Evolutionary conservation across 2,329 filamentous ascomycete species (phyloP).

Genomic region (Paracorniculantispora psalliotae): DNA sequence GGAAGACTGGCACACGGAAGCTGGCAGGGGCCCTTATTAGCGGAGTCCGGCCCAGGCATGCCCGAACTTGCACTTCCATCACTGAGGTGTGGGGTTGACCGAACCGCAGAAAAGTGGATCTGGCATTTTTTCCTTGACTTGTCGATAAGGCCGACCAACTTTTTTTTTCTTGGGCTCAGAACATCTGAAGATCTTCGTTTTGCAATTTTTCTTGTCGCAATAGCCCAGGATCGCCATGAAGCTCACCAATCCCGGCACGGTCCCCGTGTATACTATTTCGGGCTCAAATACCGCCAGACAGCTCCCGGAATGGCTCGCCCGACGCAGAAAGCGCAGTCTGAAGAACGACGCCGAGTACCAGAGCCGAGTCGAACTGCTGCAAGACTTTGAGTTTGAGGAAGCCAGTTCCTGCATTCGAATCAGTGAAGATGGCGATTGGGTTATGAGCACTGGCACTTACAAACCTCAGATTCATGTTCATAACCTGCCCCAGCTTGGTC

Average conservation of each 20-base stretch:
- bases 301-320: slow-evolving; percentile 91
- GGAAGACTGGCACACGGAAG: background rate
- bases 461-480: slow-evolving; percentile 79
- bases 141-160: slow-evolving; percentile 15
- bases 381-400: slow-evolving; percentile 97
- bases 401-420: slow-evolving; percentile 85
- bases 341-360: slow-evolving; percentile 92
- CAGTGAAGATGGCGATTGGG: slow-evolving; percentile 94
- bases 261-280: slow-evolving; percentile 92
- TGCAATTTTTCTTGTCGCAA: background rate
- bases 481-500: slow-evolving; percentile 83
- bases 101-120: background rate
- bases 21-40: slow-evolving; percentile 7
- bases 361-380: slow-evolving; percentile 87
- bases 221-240: slow-evolving; percentile 54
- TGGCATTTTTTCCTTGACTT: slow-evolving; percentile 14
- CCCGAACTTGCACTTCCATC: background rate
- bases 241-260: slow-evolving; percentile 73
- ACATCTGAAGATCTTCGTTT: background rate
- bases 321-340: slow-evolving; percentile 81
- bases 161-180: slow-evolving; percentile 15
- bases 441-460: slow-evolving; percentile 85
- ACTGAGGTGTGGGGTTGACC: background rate
- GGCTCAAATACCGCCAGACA: slow-evolving; percentile 83
- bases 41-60: background rate